phyloP scores from a whole-genome alignment of 2,329 filamentous ascomycete genomes.

The Cyphellophora europaea region DNA sequence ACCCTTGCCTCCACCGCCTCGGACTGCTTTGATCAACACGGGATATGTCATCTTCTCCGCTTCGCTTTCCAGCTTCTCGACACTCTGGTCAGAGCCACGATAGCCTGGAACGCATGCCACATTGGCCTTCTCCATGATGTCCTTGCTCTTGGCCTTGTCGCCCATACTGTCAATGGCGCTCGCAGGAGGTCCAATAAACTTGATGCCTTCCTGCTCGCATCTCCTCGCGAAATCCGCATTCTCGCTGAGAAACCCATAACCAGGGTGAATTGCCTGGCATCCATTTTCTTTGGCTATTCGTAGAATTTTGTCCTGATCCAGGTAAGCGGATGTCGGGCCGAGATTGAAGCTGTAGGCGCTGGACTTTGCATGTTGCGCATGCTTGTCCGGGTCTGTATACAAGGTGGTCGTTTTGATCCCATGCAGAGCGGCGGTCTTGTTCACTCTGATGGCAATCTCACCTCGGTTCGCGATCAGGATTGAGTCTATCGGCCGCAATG shows the following conservation, averaged over 20 bases:
- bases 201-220: slow-evolving; percentile 80
- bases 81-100: slow-evolving; percentile 74
- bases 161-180: slow-evolving; percentile 76
- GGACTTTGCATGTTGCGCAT: slow-evolving; percentile 77
- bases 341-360: slow-evolving; percentile 78
- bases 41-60: slow-evolving; percentile 63
- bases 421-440: slow-evolving; percentile 74
- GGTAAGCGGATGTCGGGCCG: slow-evolving; percentile 73
- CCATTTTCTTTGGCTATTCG: slow-evolving; percentile 74
- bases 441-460: slow-evolving; percentile 91
- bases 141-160: slow-evolving; percentile 85
- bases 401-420: slow-evolving; percentile 90
- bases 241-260: slow-evolving; percentile 79
- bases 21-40: slow-evolving; percentile 57
- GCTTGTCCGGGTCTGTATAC: slow-evolving; percentile 85
- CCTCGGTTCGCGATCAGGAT: slow-evolving; percentile 86
- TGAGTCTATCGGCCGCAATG: slow-evolving; percentile 13
- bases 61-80: slow-evolving; percentile 52
- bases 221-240: slow-evolving; percentile 83
- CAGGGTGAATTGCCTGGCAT: slow-evolving; percentile 87
- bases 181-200: slow-evolving; percentile 85
- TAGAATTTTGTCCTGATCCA: slow-evolving; percentile 90
- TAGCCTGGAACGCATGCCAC: slow-evolving; percentile 96
- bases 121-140: slow-evolving; percentile 92
- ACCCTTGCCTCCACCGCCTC: slow-evolving; percentile 58